Evolutionary conservation across 75 land plant genomes (phyloP).

Genomic region (Larix kaempferi): DNA sequence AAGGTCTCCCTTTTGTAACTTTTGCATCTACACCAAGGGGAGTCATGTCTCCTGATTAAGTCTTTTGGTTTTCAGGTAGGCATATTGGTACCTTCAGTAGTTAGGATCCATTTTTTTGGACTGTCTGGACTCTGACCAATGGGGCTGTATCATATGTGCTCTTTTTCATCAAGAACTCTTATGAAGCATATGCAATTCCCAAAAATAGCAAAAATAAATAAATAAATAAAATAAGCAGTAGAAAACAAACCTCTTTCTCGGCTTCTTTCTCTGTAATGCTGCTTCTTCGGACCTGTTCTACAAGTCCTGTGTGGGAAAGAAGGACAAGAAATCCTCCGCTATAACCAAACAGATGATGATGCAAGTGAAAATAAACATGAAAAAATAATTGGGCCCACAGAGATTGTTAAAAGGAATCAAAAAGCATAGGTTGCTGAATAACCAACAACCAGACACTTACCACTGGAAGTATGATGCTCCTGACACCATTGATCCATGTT

Average conservation of each 20-base stretch:
- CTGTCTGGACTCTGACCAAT: neutral
- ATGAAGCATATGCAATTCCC: neutral
- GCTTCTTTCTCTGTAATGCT: conserved; percentile 65
- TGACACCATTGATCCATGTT: conserved; percentile 93
- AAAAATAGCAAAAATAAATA: neutral
- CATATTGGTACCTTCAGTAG: neutral
- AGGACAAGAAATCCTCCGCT: neutral
- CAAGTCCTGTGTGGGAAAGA: conserved; percentile 45
- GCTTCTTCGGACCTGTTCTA: conserved; percentile 71
- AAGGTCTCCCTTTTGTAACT: too few relatives aligned
- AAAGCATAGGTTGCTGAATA: neutral
- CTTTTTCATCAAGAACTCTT: neutral
- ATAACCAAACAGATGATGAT: neutral
- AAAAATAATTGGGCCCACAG: neutral
- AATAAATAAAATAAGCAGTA: neutral
- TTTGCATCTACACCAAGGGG: too few relatives aligned
- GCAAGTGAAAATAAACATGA: neutral
- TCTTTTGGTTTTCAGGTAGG: neutral
- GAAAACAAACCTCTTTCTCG: conserved; percentile 60
- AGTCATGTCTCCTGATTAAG: too few relatives aligned
- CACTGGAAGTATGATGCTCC: conserved; percentile 79
- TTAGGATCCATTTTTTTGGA: neutral
- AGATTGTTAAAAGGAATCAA: neutral
- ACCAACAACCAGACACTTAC: conserved; percentile 29
- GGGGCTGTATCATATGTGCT: neutral